A percentile compares a stretch with the other conserved stretches of the same genome.
phyloP scores from a whole-genome alignment of 345 rosid species.

The Capsella bursapastoris region DNA sequence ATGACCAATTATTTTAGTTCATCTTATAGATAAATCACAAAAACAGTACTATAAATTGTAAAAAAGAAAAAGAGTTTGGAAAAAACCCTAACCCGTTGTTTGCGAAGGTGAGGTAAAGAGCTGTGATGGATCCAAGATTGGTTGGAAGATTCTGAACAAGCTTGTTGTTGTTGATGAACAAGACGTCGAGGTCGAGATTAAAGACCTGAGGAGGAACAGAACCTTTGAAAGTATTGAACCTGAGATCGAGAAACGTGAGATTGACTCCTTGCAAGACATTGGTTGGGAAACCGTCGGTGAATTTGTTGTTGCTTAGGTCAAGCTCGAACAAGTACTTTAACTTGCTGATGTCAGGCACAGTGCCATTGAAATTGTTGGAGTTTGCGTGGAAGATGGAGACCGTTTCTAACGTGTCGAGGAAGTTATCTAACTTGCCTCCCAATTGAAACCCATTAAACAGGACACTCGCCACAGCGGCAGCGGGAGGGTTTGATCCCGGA shows the following conservation, averaged over 20 bases:
- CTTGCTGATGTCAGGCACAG: conserved; percentile 55
- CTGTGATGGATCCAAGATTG: conserved; percentile 54
- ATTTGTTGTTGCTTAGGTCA: conserved; percentile 78
- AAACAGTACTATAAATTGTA: too few relatives aligned
- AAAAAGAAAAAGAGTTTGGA: too few relatives aligned
- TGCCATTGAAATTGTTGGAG: conserved; percentile 70
- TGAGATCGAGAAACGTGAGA: conserved; percentile 69
- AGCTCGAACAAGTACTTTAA: conserved; percentile 78
- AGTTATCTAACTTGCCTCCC: conserved; percentile 55
- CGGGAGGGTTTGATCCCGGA: conserved; percentile 52
- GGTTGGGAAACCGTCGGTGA: conserved; percentile 69
- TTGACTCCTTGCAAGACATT: conserved; percentile 53
- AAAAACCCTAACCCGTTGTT: conserved; percentile 55
- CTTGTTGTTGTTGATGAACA: conserved; percentile 76
- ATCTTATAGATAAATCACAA: too few relatives aligned
- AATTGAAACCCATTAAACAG: conserved; percentile 78
- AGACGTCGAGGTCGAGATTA: conserved; percentile 59
- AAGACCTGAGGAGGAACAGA: conserved; percentile 70
- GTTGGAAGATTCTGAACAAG: conserved; percentile 53
- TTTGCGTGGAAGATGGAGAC: conserved; percentile 83
- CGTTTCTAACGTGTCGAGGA: conserved; percentile 62
- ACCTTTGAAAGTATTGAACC: conserved; percentile 75
- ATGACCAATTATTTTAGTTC: too few relatives aligned
- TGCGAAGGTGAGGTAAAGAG: conserved; percentile 72
- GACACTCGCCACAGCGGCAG: conserved; percentile 67